Evolutionary conservation across 768 basidiomycete genomes (phyloP).

Genomic region (Boletus pseudopeckii): DNA sequence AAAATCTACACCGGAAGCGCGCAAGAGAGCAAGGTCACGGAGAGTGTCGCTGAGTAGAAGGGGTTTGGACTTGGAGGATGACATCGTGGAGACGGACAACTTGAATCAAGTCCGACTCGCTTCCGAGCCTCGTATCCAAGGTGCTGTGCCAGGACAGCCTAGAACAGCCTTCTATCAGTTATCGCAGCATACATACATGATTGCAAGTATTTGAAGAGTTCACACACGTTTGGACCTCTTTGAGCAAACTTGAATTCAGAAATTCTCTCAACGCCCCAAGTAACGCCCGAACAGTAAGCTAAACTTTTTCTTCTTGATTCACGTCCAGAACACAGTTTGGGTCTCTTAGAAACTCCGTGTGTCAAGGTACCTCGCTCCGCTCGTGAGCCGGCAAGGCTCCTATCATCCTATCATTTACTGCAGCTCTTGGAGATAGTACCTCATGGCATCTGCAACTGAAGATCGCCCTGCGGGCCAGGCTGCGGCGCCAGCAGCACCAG

Average conservation of each 20-base stretch:
- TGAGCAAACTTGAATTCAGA: no score
- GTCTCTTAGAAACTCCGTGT: no score
- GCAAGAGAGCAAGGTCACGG: slow-evolving; percentile 69
- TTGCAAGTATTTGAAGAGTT: no score
- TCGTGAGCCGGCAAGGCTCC: neutral
- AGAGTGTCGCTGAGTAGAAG: slow-evolving; percentile 57
- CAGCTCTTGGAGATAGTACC: neutral
- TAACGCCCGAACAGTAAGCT: no score
- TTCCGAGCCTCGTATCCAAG: neutral
- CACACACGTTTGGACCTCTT: no score
- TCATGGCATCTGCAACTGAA: slow-evolving; percentile 17
- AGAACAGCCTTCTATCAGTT: neutral
- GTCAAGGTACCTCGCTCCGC: neutral
- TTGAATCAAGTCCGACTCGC: neutral
- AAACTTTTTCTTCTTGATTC: no score
- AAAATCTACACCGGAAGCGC: slow-evolving; percentile 51
- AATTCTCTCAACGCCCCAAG: no score
- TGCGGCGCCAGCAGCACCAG: neutral
- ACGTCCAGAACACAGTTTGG: no score
- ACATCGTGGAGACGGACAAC: slow-evolving; percentile 11
- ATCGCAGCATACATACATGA: neutral
- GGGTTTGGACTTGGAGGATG: slow-evolving; percentile 36
- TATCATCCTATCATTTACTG: neutral
- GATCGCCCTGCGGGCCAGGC: slow-evolving; percentile 3
- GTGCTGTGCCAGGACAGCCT: neutral